Base-by-base conservation (phyloP, 202 grass and related monocot species). In the Tripidium arundinaceum region DNA sequence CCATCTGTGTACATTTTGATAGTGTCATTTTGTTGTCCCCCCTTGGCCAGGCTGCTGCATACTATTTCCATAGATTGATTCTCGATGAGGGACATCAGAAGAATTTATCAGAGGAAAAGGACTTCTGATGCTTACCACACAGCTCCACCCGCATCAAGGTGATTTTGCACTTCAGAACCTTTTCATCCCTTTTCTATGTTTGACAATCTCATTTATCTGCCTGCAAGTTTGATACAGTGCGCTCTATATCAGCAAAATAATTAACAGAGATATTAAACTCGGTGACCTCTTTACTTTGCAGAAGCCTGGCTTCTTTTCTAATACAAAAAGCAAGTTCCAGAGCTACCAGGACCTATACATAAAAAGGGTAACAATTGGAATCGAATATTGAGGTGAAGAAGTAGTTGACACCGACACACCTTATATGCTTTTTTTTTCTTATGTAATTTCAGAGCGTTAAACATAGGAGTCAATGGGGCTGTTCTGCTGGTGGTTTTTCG, bases 31-130 rank as follows among this genome's bases (percentile, higher is more conserved):
- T n/a, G n/a, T n/a, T n/a, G n/a, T n/a, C n/a, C n/a, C n/a, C n/a
- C n/a, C n/a, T n/a, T n/a, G n/a, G 24, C 49, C 74, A 97, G 93
- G 90, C 93, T 83, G 88, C 88, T 72, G 90, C 88, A 57, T 93
- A 97, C 74, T 97, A 97, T 83, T 97, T 91, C 62, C 90, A 97
- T 78, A 90, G 90, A 74, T 58, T 91, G 77, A 97, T 97, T 86
- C 90, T 97, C 62, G 90, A 97, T 47, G 93, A 93, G 72, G 93
- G 90, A 72, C 90, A 40, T 90, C 93, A 54, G 93, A 89, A 55
- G 93, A 97, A 65, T 90, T 91, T 85, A 83, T 97, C 21, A 89
- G 75, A 97, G 93, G 81, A 87, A 97, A 88, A 89, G 65, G 34
- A 70, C 87, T 70, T 91, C 72, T 78, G 86, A 89, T 59, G 77